phyloP scores from a whole-genome alignment of 2,329 filamentous ascomycete species.

The Huntiella omanensis region DNA sequence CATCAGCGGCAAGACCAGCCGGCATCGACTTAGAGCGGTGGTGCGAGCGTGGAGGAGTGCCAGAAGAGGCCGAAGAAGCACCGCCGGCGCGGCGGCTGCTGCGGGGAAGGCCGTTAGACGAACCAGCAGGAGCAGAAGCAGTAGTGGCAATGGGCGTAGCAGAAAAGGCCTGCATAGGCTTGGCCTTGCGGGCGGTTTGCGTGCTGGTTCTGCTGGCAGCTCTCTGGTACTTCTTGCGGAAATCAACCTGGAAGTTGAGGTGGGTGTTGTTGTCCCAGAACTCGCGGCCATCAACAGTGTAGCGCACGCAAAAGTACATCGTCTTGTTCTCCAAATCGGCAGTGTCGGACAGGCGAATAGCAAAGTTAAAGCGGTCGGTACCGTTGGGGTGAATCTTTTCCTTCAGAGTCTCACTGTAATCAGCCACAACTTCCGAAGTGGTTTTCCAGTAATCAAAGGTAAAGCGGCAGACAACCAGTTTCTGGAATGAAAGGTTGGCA shows the following conservation, averaged over 20 bases:
- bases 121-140: conserved; percentile 4
- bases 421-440: conserved; percentile 80
- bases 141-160: not conserved
- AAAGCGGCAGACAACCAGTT: conserved; percentile 77
- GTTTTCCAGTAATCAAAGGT: conserved; percentile 98
- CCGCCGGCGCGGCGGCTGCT: conserved; percentile 36
- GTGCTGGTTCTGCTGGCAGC: conserved; percentile 37
- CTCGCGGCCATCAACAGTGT: conserved; percentile 65
- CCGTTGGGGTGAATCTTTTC: conserved; percentile 30
- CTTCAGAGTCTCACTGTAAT: conserved; percentile 64
- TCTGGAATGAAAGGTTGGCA: conserved; percentile 77
- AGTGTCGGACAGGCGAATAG: conserved; percentile 78
- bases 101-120: conserved; percentile 37
- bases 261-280: conserved; percentile 87
- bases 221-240: conserved; percentile 56
- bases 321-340: conserved; percentile 86
- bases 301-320: conserved; percentile 78
- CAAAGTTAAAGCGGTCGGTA: conserved; percentile 77
- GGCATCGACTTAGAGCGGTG: conserved; percentile 35
- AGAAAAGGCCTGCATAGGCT: conserved; percentile 8
- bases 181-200: conserved; percentile 19
- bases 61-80: conserved; percentile 13
- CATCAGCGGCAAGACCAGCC: conserved; percentile 42
- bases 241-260: conserved; percentile 87
- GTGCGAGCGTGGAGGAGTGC: conserved; percentile 7